Percentiles rank a stretch among this genome's conserved stretches.
phyloP scores from a whole-genome alignment of 345 rosid genomes.

The Barbarea vulgaris region DNA sequence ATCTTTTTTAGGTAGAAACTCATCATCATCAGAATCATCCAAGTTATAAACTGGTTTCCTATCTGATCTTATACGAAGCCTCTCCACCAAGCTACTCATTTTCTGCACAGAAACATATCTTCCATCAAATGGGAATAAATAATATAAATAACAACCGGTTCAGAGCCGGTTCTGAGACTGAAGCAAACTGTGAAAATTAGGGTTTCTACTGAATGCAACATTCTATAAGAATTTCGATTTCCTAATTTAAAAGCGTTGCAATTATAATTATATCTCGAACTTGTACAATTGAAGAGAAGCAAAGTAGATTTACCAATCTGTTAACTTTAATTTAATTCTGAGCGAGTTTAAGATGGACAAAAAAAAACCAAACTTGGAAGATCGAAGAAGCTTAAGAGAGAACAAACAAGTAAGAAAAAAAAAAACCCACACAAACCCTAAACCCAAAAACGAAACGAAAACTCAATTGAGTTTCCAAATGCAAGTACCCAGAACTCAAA shows the following conservation, averaged over 20 bases:
- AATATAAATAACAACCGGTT: neutral
- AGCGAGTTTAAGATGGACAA: neutral
- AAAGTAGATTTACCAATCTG: neutral
- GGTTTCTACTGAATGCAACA: slow-evolving; percentile 21
- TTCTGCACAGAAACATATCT: slow-evolving; percentile 35
- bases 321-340: slow-evolving; percentile 7
- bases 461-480: slow-evolving; percentile 17
- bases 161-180: neutral
- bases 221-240: neutral
- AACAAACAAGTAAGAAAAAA: neutral
- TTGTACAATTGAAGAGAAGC: neutral
- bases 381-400: slow-evolving; percentile 10
- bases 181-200: neutral
- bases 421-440: slow-evolving; percentile 22
- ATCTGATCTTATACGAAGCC: slow-evolving; percentile 88
- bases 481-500: slow-evolving; percentile 8
- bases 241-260: neutral
- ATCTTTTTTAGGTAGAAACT: slow-evolving; percentile 57
- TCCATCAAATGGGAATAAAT: neutral
- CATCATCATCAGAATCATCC: slow-evolving; percentile 94
- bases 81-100: slow-evolving; percentile 98
- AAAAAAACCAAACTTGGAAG: slow-evolving; percentile 10
- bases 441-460: neutral
- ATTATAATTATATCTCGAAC: neutral
- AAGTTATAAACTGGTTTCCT: slow-evolving; percentile 82